Evolutionary conservation across 1,284 basidiomycete genomes (phyloP).

Genomic region (Violaceomyces palustris): DNA sequence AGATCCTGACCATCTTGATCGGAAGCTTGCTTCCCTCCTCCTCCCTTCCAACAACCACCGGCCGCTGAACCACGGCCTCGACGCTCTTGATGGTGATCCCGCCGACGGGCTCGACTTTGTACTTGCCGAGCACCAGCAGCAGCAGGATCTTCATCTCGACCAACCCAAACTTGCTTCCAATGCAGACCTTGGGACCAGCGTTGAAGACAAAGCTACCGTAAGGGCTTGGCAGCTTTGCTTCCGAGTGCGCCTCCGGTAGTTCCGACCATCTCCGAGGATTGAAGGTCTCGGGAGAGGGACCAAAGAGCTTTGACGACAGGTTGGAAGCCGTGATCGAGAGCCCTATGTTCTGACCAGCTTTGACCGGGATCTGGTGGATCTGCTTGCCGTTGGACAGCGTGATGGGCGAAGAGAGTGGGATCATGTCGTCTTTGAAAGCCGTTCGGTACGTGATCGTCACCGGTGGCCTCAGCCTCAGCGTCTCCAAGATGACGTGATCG

Average conservation of each 20-base stretch:
- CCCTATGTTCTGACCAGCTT: slow-evolving; percentile 16
- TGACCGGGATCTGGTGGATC: slow-evolving; percentile 31
- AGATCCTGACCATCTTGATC: slow-evolving; percentile 8
- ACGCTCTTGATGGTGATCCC: slow-evolving; percentile 27
- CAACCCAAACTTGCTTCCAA: slow-evolving; percentile 43
- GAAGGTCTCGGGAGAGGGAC: slow-evolving; percentile 34
- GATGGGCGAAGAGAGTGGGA: slow-evolving; percentile 37
- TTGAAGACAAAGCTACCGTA: slow-evolving; percentile 37
- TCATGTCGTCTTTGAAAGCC: slow-evolving; percentile 32
- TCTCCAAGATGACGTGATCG: slow-evolving; percentile 40
- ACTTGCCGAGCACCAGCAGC: slow-evolving; percentile 15
- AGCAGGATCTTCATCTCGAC: slow-evolving; percentile 33
- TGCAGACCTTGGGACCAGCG: slow-evolving; percentile 42
- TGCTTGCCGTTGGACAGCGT: slow-evolving; percentile 34
- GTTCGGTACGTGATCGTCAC: slow-evolving; percentile 38
- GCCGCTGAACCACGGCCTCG: slow-evolving; percentile 28
- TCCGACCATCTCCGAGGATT: slow-evolving; percentile 43
- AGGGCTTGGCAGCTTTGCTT: slow-evolving; percentile 23
- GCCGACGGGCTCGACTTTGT: slow-evolving; percentile 18
- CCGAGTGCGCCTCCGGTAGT: slow-evolving; percentile 12
- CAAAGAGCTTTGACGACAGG: slow-evolving; percentile 30
- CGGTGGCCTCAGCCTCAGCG: slow-evolving; percentile 34
- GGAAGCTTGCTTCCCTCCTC: slow-evolving; percentile 29
- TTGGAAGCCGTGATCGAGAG: slow-evolving; percentile 30
- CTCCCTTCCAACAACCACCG: slow-evolving; percentile 21